These are phyloP conservation scores for Barbatosphaeria neglecta DNA, from an alignment of 495 filamentous ascomycete species.

Conservation along the genomic window DNA sequence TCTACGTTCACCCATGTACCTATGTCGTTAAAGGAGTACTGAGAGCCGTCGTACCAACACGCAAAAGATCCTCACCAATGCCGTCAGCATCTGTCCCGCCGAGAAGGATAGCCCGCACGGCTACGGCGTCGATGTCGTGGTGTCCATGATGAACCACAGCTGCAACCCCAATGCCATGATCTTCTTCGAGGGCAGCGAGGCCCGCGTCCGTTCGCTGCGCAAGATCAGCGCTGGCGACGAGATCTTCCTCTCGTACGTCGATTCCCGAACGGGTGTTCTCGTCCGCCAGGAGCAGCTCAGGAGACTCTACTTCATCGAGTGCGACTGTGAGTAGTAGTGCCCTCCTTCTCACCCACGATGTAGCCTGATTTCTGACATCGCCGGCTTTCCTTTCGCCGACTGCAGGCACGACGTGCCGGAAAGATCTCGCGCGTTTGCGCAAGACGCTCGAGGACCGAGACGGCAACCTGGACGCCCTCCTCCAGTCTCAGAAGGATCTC, in stretches of 20 bases:
- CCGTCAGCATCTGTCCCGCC: constrained; percentile 3
- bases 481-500: background rate
- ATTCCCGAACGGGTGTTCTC: constrained; percentile 38
- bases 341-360: too few relatives aligned
- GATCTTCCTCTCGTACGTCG: constrained; percentile 58
- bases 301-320: constrained; percentile 54
- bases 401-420: background rate
- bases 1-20: background rate
- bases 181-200: constrained; percentile 41
- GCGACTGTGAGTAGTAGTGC: constrained; percentile 44
- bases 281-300: constrained; percentile 34
- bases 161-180: constrained; percentile 58
- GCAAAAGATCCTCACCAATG: constrained; percentile 11
- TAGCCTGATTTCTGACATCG: too few relatives aligned
- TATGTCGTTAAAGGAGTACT: constrained; percentile 1
- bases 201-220: constrained; percentile 27
- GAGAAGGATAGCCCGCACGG: constrained; percentile 45
- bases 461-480: background rate
- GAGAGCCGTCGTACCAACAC: background rate
- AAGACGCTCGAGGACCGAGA: background rate
- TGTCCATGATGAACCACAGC: constrained; percentile 55
- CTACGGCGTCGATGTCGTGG: constrained; percentile 46
- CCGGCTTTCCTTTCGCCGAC: background rate
- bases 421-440: background rate
- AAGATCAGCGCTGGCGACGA: constrained; percentile 41